Evolutionary conservation across 176 grass and related monocot species (phyloP).

Genomic region (Musa itinerans): DNA sequence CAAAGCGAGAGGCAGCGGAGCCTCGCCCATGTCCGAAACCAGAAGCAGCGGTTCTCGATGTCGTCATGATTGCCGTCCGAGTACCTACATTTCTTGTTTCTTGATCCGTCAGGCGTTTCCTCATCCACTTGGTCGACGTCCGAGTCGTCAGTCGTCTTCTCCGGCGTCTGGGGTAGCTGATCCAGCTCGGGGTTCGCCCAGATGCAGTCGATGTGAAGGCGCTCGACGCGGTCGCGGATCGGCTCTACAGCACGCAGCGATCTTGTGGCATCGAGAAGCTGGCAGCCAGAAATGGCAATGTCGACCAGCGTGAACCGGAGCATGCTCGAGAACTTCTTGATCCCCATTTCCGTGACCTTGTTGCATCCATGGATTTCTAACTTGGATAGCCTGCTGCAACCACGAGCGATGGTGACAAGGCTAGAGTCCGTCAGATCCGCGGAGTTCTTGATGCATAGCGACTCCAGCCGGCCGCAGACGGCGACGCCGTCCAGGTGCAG

Average conservation of each 20-base stretch:
- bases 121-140: conserved; percentile 27
- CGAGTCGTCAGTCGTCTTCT: conserved; percentile 16
- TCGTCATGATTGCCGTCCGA: conserved; percentile 4
- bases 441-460: conserved; percentile 62
- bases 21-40: conserved; percentile 49
- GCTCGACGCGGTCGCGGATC: conserved; percentile 55
- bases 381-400: conserved; percentile 53
- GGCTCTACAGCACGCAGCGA: conserved; percentile 53
- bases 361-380: conserved; percentile 58
- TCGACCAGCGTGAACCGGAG: conserved; percentile 62
- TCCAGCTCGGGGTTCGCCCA: conserved; percentile 33
- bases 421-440: conserved; percentile 63
- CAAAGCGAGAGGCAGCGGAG: conserved; percentile 73
- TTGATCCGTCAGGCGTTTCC: conserved; percentile 32
- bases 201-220: conserved; percentile 77
- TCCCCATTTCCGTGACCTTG: conserved; percentile 46
- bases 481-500: conserved; percentile 74
- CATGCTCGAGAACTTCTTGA: conserved; percentile 30
- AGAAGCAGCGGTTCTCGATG: conserved; percentile 5
- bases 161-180: conserved; percentile 12
- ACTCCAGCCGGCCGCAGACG: conserved; percentile 66
- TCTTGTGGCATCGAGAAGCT: conserved; percentile 40
- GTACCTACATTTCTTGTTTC: conserved; percentile 58
- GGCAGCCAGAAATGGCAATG: conserved; percentile 53
- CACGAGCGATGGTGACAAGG: conserved; percentile 56